Evolutionary conservation across 1,284 basidiomycete genomes (phyloP).

Genomic region (Rhodofomes roseus): DNA sequence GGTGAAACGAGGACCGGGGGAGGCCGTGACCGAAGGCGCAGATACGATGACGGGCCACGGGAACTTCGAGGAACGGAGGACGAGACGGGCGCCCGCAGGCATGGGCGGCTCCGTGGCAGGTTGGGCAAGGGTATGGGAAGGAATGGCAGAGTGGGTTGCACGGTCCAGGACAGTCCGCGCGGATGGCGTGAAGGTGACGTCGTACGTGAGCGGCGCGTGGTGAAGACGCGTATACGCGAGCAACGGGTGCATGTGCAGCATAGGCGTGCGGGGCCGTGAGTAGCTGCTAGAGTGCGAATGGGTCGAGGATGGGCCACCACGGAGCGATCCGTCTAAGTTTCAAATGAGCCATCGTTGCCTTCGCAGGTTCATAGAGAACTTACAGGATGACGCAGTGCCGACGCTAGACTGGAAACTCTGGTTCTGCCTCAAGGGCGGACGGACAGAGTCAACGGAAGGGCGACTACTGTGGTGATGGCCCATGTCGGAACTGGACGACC

Average conservation of each 20-base stretch:
- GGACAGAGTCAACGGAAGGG: constrained; percentile 17
- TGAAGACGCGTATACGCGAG: constrained; percentile 51
- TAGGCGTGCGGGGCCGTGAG: constrained; percentile 35
- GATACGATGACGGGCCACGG: constrained; percentile 57
- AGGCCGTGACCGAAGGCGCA: constrained; percentile 23
- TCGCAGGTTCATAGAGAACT: constrained; percentile 8
- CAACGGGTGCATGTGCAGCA: constrained; percentile 60
- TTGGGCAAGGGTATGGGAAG: constrained; percentile 54
- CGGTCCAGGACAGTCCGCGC: constrained; percentile 54
- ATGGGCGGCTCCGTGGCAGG: constrained; percentile 60
- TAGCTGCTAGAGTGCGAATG: constrained; percentile 28
- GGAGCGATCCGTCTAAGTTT: constrained; percentile 15
- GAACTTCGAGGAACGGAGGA: constrained; percentile 54
- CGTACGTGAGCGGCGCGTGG: constrained; percentile 58
- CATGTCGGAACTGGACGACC: constrained; percentile 26
- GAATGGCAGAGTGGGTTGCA: constrained; percentile 49
- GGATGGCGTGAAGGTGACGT: constrained; percentile 55
- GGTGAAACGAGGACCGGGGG: constrained; percentile 28
- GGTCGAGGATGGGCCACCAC: constrained; percentile 13
- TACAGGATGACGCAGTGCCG: constrained; percentile 32
- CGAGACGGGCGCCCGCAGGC: constrained; percentile 43
- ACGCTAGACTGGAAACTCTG: constrained; percentile 38
- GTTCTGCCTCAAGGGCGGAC: constrained; percentile 39
- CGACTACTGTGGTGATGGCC: constrained; percentile 15
- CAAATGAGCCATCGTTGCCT: background rate